phyloP scores from a whole-genome alignment of 495 filamentous ascomycete genomes.

The Aspergillus sparsus region DNA sequence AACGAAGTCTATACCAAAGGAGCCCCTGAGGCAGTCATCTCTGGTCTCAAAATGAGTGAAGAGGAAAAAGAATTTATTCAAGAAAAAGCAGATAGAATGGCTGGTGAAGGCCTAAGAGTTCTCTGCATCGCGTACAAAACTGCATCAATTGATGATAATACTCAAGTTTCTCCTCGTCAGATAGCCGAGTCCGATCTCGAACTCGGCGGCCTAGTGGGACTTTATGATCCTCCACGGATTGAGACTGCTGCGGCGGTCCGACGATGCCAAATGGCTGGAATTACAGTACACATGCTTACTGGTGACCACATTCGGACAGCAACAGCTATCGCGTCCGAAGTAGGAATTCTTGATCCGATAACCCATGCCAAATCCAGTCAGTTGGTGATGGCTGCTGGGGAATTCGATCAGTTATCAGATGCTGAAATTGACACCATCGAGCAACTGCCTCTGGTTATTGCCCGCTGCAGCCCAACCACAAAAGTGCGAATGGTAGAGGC shows the following conservation, averaged over 20 bases:
- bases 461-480: conserved; percentile 66
- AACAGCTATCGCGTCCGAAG: conserved; percentile 61
- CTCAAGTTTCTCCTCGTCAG: conserved; percentile 35
- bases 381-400: conserved; percentile 61
- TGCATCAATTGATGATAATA: conserved; percentile 24
- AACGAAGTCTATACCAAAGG: conserved; percentile 67
- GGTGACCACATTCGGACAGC: conserved; percentile 66
- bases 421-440: conserved; percentile 61
- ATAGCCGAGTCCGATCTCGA: conserved; percentile 55
- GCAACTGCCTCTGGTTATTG: conserved; percentile 66
- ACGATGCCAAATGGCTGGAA: conserved; percentile 62
- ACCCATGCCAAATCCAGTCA: conserved; percentile 51
- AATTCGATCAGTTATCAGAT: conserved; percentile 63
- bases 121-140: conserved; percentile 68
- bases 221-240: conserved; percentile 69
- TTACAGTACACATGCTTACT: conserved; percentile 70
- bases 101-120: conserved; percentile 76
- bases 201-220: conserved; percentile 60
- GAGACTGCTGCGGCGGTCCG: conserved; percentile 57
- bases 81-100: conserved; percentile 62
- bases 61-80: conserved; percentile 55
- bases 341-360: conserved; percentile 59
- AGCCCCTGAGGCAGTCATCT: conserved; percentile 63
- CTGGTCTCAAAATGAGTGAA: conserved; percentile 54
- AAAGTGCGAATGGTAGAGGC: conserved; percentile 74